phyloP scores from a whole-genome alignment of 2,329 filamentous ascomycete species.

The Botrytis galanthina region DNA sequence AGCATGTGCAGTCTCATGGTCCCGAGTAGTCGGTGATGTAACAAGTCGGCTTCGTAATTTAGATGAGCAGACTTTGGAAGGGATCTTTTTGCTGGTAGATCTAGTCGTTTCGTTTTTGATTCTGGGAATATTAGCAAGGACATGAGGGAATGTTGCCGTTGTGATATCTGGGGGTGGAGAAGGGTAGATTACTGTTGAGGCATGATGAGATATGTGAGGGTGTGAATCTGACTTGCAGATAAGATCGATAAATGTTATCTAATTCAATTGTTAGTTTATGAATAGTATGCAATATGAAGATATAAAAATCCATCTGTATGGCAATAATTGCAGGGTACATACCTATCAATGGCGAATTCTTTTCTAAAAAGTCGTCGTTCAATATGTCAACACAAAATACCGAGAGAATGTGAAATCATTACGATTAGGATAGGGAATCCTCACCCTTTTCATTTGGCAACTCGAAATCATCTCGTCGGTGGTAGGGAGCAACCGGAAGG shows the following conservation, averaged over 20 bases:
- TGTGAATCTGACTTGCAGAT: no score
- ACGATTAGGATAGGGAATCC: neutral
- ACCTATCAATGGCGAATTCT: neutral
- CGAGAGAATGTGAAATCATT: neutral
- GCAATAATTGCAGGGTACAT: neutral
- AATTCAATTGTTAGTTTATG: neutral
- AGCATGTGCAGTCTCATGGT: neutral
- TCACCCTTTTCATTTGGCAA: neutral
- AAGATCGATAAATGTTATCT: neutral
- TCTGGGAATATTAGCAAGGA: neutral
- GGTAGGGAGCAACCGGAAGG: neutral
- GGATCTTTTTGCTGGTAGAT: neutral
- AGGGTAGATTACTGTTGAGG: neutral
- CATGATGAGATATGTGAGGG: neutral
- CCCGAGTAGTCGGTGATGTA: neutral
- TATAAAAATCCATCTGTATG: fast-evolving
- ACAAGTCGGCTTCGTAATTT: neutral
- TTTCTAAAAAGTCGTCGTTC: neutral
- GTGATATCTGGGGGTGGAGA: neutral
- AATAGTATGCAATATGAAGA: fast-evolving
- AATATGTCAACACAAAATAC: neutral
- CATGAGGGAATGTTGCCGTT: fast-evolving
- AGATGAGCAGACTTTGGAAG: slow-evolving; percentile 1
- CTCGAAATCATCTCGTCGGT: neutral
- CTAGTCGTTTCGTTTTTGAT: neutral